These are phyloP conservation scores for Arthrobotrys sinensis DNA, from an alignment of 2,329 filamentous ascomycete genomes.

Conservation along the genomic window DNA sequence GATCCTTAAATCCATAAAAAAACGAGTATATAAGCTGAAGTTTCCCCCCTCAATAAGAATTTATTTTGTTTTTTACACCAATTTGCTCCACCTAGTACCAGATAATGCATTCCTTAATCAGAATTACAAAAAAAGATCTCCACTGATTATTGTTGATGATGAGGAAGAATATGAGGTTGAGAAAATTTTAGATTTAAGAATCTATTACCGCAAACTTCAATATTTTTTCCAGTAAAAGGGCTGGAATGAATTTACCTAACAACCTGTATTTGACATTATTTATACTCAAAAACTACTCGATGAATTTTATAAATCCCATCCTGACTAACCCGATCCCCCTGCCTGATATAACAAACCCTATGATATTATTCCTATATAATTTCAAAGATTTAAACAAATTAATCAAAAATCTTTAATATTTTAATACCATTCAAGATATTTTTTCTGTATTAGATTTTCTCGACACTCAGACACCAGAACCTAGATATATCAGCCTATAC, in stretches of 20 bases:
- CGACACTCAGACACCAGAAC: no score
- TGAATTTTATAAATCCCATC: no score
- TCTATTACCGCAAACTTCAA: no score
- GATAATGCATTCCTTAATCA: neutral
- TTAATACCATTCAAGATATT: neutral
- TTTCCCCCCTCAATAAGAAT: no score
- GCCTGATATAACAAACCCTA: no score
- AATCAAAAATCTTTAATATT: slow-evolving; percentile 9
- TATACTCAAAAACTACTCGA: no score
- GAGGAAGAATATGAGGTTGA: neutral
- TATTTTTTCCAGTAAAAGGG: no score
- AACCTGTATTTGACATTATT: no score
- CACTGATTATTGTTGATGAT: neutral
- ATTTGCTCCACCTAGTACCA: neutral
- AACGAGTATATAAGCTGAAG: neutral
- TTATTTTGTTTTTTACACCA: neutral
- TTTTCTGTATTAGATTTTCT: neutral
- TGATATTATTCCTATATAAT: no score
- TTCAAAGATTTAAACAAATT: neutral
- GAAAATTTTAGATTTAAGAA: slow-evolving; percentile 1
- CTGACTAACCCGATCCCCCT: no score
- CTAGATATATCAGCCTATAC: no score
- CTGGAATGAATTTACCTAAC: no score
- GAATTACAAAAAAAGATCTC: neutral
- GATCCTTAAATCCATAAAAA: neutral